phyloP scores from a whole-genome alignment of 1,284 basidiomycete species.

The Apiotrichum sp. region DNA sequence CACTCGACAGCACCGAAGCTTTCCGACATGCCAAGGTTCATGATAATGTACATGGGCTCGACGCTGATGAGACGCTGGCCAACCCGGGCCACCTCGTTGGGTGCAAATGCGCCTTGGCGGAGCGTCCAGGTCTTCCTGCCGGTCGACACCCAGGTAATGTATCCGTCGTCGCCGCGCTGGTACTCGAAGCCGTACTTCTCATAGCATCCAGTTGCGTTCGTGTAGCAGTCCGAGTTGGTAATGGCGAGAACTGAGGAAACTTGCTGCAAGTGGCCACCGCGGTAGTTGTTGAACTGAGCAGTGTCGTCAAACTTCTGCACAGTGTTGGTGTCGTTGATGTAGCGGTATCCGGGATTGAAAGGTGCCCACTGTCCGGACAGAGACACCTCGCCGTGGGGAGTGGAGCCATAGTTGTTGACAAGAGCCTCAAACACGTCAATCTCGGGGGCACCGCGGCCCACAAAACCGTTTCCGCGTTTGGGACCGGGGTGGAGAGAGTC shows the following conservation, averaged over 20 bases:
- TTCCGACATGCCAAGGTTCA: constrained; percentile 39
- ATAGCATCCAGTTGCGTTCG: constrained; percentile 39
- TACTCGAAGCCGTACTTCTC: constrained; percentile 64
- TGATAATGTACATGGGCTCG: constrained; percentile 59
- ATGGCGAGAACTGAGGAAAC: constrained; percentile 60
- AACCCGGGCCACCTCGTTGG: constrained; percentile 54
- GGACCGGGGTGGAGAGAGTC: constrained; percentile 61
- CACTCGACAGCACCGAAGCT: constrained; percentile 48
- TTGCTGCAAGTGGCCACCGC: constrained; percentile 72
- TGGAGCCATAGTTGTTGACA: constrained; percentile 16
- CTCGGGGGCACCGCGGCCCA: constrained; percentile 58
- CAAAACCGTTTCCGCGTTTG: constrained; percentile 54
- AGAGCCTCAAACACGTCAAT: constrained; percentile 64
- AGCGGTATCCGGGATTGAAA: constrained; percentile 64
- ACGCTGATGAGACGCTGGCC: constrained; percentile 65
- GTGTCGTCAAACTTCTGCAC: constrained; percentile 45
- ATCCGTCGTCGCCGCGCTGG: constrained; percentile 57
- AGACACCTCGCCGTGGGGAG: constrained; percentile 20
- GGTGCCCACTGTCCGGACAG: constrained; percentile 35
- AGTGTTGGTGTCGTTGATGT: constrained; percentile 50
- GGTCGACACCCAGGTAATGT: constrained; percentile 61
- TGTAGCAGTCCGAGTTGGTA: constrained; percentile 54
- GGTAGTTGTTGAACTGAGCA: constrained; percentile 64
- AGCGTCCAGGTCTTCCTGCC: constrained; percentile 54
- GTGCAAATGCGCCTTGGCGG: constrained; percentile 54